Evolutionary conservation across 2,329 filamentous ascomycete species (phyloP).

Genomic region (Cercospora berteroae): DNA sequence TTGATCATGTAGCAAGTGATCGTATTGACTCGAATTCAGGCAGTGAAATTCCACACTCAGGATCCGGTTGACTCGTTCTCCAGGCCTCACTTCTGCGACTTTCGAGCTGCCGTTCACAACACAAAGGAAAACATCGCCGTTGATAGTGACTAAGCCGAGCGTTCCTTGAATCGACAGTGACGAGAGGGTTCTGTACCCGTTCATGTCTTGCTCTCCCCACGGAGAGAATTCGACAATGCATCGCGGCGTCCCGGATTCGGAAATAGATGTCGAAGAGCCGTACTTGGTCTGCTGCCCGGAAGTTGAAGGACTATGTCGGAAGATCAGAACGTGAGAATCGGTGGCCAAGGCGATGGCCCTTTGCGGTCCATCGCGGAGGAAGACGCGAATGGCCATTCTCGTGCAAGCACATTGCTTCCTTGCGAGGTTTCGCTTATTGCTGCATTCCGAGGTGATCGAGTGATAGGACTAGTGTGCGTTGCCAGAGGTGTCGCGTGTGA

Average conservation of each 20-base stretch:
- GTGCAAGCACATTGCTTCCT: constrained; percentile 18
- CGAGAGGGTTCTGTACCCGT: constrained; percentile 73
- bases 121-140: constrained; percentile 83
- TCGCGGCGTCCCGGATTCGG: constrained; percentile 49
- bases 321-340: constrained; percentile 74
- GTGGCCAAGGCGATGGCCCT: constrained; percentile 86
- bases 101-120: constrained; percentile 77
- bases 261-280: constrained; percentile 44
- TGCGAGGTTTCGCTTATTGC: constrained; percentile 1
- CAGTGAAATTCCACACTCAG: constrained; percentile 87
- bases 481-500: not conserved
- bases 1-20: constrained; percentile 65
- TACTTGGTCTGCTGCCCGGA: constrained; percentile 54
- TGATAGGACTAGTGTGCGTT: not conserved
- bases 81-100: constrained; percentile 78
- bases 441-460: constrained; percentile 3
- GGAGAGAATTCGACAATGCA: constrained; percentile 88
- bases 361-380: constrained; percentile 82
- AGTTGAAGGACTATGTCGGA: constrained; percentile 71
- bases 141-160: constrained; percentile 79
- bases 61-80: constrained; percentile 87
- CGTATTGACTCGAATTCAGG: constrained; percentile 80
- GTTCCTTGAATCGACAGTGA: constrained; percentile 78
- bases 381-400: constrained; percentile 66
- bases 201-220: constrained; percentile 63